Evolutionary conservation across 2,329 filamentous ascomycete species (phyloP).

Genomic region (Aspergillus felis): DNA sequence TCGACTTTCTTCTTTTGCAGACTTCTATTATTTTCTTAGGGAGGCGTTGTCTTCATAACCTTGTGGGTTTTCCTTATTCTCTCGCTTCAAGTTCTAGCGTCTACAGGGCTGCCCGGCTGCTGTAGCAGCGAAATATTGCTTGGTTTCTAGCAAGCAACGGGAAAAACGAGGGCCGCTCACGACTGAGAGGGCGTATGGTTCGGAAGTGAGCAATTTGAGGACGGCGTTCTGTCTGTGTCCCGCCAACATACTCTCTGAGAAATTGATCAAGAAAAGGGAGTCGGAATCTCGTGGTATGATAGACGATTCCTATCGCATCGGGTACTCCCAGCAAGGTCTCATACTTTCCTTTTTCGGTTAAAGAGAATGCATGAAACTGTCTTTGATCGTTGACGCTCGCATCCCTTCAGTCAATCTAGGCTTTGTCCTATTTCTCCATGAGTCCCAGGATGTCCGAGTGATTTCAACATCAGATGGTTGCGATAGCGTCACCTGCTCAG

Average conservation of each 20-base stretch:
- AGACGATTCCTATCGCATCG: constrained; percentile 25
- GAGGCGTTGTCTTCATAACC: constrained; percentile 44
- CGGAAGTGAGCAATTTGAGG: constrained; percentile 17
- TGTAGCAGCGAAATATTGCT: constrained; percentile 19
- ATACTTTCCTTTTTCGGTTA: constrained; percentile 23
- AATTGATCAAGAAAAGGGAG: constrained; percentile 15
- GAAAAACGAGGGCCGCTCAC: constrained; percentile 6
- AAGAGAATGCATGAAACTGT: constrained; percentile 33
- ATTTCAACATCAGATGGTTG: neutral
- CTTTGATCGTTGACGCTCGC: constrained; percentile 8
- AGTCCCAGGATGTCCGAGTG: neutral
- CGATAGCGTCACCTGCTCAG: neutral
- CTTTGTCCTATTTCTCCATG: neutral
- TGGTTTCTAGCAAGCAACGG: constrained; percentile 11
- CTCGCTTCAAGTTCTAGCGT: constrained; percentile 22
- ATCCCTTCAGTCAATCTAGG: neutral
- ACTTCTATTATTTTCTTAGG: constrained; percentile 40
- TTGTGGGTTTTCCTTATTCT: constrained; percentile 33
- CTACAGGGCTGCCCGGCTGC: constrained; percentile 22
- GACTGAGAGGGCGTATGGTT: constrained; percentile 14
- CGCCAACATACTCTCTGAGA: constrained; percentile 7
- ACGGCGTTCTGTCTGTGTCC: constrained; percentile 16
- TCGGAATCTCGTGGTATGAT: constrained; percentile 24
- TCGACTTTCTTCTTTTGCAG: constrained; percentile 40
- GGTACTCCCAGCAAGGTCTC: constrained; percentile 23